These are phyloP conservation scores for Microsporum ferrugineum DNA, from an alignment of 2,329 filamentous ascomycete species.

Conservation along the genomic window DNA sequence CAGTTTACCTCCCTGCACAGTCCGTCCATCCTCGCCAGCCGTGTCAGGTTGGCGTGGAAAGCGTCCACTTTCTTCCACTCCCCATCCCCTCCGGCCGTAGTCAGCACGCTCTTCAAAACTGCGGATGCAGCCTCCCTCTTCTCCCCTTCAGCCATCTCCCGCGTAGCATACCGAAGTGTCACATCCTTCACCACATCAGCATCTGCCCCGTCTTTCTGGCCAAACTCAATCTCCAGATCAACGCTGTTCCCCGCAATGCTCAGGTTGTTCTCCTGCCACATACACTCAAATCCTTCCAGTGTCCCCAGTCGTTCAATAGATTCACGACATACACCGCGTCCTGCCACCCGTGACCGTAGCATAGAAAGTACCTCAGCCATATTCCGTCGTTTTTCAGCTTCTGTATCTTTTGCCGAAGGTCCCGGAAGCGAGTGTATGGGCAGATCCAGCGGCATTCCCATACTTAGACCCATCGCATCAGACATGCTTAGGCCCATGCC, in stretches of 20 bases:
- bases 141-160: constrained; percentile 31
- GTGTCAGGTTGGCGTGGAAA: constrained; percentile 35
- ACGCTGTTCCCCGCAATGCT: constrained; percentile 38
- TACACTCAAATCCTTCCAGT: constrained; percentile 36
- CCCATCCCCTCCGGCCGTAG: background rate
- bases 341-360: constrained; percentile 31
- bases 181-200: constrained; percentile 33
- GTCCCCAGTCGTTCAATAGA: constrained; percentile 33
- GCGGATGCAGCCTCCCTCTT: constrained; percentile 33
- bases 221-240: constrained; percentile 37
- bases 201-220: constrained; percentile 19
- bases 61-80: constrained; percentile 28
- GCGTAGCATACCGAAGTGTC: constrained; percentile 33
- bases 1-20: constrained; percentile 37
- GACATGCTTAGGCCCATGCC: constrained; percentile 31
- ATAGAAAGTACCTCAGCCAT: constrained; percentile 33
- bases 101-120: constrained; percentile 32
- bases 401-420: constrained; percentile 26
- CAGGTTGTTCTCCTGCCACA: constrained; percentile 37
- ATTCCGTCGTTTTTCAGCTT: constrained; percentile 32
- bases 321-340: constrained; percentile 35
- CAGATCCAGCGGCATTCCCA: constrained; percentile 30
- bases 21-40: constrained; percentile 35
- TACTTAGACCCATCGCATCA: constrained; percentile 30
- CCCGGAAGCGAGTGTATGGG: constrained; percentile 10